phyloP scores from a whole-genome alignment of 2,329 filamentous ascomycete species.

The Rosellinia necatrix region DNA sequence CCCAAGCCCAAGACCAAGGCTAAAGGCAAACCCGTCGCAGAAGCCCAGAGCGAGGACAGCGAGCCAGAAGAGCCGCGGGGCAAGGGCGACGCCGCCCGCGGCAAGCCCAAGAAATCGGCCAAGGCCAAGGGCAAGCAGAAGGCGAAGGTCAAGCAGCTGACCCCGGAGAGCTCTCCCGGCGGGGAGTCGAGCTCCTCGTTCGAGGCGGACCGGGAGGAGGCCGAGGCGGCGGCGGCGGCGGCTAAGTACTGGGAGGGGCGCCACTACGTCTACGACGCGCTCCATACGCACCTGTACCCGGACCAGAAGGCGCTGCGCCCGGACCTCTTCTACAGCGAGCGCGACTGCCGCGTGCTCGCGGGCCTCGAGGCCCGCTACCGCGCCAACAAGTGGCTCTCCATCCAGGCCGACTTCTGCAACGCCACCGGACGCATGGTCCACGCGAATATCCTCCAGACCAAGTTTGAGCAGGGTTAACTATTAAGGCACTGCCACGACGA shows the following conservation, averaged over 20 bases:
- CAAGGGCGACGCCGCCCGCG: no score
- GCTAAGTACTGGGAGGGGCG: conserved; percentile 22
- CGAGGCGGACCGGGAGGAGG: not conserved
- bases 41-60: not conserved
- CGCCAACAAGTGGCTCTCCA: conserved; percentile 32
- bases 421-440: conserved; percentile 36
- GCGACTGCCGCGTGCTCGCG: conserved; percentile 35
- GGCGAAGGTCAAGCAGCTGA: conserved; percentile 9
- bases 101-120: no score
- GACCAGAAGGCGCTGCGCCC: conserved; percentile 24
- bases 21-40: not conserved
- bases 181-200: not conserved
- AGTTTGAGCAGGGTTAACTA: no score
- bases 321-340: conserved; percentile 32
- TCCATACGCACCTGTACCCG: conserved; percentile 26
- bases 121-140: conserved; percentile 1
- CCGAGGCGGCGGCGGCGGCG: not conserved
- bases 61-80: no score
- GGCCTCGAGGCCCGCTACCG: conserved; percentile 36
- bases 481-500: not conserved
- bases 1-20: conserved; percentile 2
- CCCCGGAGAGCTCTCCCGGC: not conserved
- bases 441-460: conserved; percentile 30
- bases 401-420: conserved; percentile 39
- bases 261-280: conserved; percentile 25